phyloP scores from a whole-genome alignment of 345 rosid species.

The Eutrema yunnanense region DNA sequence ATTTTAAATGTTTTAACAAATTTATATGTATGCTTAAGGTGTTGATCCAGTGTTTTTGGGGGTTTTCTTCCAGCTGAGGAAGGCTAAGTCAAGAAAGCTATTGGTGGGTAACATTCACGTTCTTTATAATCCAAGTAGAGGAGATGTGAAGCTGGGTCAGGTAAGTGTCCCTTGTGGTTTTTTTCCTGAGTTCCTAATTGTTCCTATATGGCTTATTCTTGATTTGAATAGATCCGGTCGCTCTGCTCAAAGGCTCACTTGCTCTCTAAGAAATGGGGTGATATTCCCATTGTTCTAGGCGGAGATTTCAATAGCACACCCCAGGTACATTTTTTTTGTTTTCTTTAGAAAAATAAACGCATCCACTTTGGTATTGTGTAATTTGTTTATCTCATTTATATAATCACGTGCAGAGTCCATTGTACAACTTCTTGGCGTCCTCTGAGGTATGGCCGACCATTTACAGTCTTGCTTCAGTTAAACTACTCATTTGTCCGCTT shows the following conservation, averaged over 20 bases:
- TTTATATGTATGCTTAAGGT: neutral
- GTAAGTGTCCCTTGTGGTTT: conserved; percentile 32
- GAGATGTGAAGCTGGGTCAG: conserved; percentile 81
- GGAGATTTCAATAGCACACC: conserved; percentile 84
- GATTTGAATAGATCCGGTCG: conserved; percentile 36
- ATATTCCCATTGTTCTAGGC: conserved; percentile 58
- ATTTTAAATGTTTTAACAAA: neutral
- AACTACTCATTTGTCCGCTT: neutral
- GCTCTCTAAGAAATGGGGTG: conserved; percentile 70
- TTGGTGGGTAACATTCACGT: conserved; percentile 71
- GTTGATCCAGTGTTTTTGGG: conserved; percentile 31
- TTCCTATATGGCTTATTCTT: neutral
- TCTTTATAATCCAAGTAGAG: conserved; percentile 57
- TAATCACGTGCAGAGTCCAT: conserved; percentile 54
- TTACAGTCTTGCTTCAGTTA: neutral
- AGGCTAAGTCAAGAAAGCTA: conserved; percentile 48
- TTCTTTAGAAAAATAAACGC: neutral
- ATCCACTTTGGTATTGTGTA: neutral
- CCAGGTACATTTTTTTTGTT: conserved; percentile 34
- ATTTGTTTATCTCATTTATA: neutral
- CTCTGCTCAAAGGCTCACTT: conserved; percentile 61
- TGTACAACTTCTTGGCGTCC: conserved; percentile 66
- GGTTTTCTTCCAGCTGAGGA: conserved; percentile 45
- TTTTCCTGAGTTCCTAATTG: neutral
- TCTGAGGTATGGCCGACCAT: conserved; percentile 43